Percentiles rank a stretch among this genome's conserved stretches.
These are phyloP conservation scores for Aspergillus pseudoviridinutans DNA, from an alignment of 2,329 filamentous ascomycete species.

Conservation along the genomic window DNA sequence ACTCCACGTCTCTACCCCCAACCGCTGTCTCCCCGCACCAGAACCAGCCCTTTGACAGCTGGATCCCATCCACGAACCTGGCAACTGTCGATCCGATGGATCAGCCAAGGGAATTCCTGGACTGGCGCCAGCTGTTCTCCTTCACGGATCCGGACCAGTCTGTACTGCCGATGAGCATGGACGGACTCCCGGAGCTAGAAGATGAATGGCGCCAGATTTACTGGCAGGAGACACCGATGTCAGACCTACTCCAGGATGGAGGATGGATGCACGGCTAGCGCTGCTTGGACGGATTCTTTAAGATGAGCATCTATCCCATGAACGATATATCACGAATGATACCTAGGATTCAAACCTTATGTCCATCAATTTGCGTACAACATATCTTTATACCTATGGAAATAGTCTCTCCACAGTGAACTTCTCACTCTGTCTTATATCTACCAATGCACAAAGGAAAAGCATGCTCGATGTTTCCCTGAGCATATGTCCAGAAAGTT, in stretches of 20 bases:
- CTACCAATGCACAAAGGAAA: not conserved
- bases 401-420: not conserved
- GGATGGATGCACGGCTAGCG: conserved; percentile 28
- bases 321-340: not conserved
- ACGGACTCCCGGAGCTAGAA: conserved; percentile 38
- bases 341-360: not conserved
- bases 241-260: conserved; percentile 39
- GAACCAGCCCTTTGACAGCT: conserved; percentile 26
- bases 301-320: not conserved
- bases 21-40: conserved; percentile 22
- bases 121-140: conserved; percentile 42
- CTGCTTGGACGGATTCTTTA: not conserved
- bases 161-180: conserved; percentile 33
- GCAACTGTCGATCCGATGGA: conserved; percentile 30
- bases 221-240: conserved; percentile 41
- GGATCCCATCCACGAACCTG: conserved; percentile 27
- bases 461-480: not conserved
- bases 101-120: conserved; percentile 32
- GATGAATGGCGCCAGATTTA: conserved; percentile 46
- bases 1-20: conserved; percentile 23
- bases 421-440: not conserved
- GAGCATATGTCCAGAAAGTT: not conserved
- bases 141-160: conserved; percentile 37
- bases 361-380: not conserved
- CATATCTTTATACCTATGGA: not conserved